Evolutionary conservation across 169 alveolate genomes (phyloP), one percentile per base, ranked within the genome.

Genomic region (Plasmodium gaboni): DNA sequence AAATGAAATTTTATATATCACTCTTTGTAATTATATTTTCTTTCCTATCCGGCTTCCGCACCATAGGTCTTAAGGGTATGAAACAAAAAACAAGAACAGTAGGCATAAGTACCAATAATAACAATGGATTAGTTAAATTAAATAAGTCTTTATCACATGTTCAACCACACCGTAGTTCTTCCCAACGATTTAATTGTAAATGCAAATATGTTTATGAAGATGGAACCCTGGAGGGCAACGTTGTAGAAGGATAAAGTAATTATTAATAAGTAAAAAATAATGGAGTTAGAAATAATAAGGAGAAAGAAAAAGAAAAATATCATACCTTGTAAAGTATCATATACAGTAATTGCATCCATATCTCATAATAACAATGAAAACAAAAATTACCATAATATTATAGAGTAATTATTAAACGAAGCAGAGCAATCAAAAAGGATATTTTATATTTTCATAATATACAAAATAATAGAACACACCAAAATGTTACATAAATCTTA

Each of bases 1-100:
- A 50, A 65, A 78, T 78, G 89, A 78, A 78, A 46, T 17, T 57
- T 69, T 64, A 64, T 38, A 51, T 64, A 59, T 78, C 89, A 13
- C 74, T 78, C 15, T 78, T 78, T 65, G 63, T 78, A 24, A 38
- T 78, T 57, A 22, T 78, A 13, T 17, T 59, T 24, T 78, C 65
- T 17, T 19, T 51, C 51, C 42, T 78, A 59, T 64, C 48, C n/a
- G n/a, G 22, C 28, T 53, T 64, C 13, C 46, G 53, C 24, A 22
- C 89, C 60, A 46, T 64, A 64, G 63, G 78, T 22, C 76, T 78
- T 48, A 78, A 78, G 76, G 89, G 89, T 12, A 53, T 65, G 26
- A 78, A 38, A 50, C 8, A 15, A 24, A 64, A 38, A 78, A 65
- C 64, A 50, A 69, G 38, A 17, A 22, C 53, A 64, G 17, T 78